These are phyloP conservation scores for Xylogone sp. DNA, from an alignment of 2,329 filamentous ascomycete genomes.

Conservation along the genomic window DNA sequence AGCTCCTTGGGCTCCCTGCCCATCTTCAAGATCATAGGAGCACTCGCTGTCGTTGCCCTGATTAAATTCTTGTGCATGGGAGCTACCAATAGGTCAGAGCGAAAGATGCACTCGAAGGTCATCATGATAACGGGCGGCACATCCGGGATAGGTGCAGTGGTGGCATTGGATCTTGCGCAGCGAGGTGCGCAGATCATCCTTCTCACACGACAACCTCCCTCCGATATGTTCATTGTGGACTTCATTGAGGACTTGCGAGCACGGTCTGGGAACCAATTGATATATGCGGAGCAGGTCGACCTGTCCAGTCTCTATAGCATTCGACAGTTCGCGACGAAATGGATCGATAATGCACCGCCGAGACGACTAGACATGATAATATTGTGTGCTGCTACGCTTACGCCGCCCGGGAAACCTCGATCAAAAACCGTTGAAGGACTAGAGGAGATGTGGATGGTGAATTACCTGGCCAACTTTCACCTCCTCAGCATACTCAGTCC, in stretches of 20 bases:
- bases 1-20: conserved; percentile 30
- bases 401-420: conserved; percentile 59
- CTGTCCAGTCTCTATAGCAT: conserved; percentile 85
- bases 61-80: conserved; percentile 79
- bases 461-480: conserved; percentile 95
- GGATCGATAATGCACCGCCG: conserved; percentile 93
- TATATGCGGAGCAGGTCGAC: conserved; percentile 95
- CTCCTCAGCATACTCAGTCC: conserved; percentile 87
- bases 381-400: conserved; percentile 77
- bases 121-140: conserved; percentile 92
- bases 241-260: conserved; percentile 85
- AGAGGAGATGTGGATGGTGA: conserved; percentile 89
- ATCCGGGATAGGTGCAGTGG: conserved; percentile 80
- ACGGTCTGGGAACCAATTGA: conserved; percentile 74
- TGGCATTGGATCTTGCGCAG: conserved; percentile 69
- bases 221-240: conserved; percentile 86
- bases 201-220: conserved; percentile 75
- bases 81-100: conserved; percentile 68
- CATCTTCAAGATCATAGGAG: conserved; percentile 48
- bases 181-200: conserved; percentile 89
- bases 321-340: conserved; percentile 90
- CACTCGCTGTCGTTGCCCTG: conserved; percentile 48
- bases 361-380: conserved; percentile 87
- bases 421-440: conserved; percentile 71
- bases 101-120: conserved; percentile 89